A percentile compares a stretch with the other conserved stretches of the same genome.
Evolutionary conservation across 2,329 filamentous ascomycete genomes (phyloP).

Genomic region (Neopestalotiopsis sp.): DNA sequence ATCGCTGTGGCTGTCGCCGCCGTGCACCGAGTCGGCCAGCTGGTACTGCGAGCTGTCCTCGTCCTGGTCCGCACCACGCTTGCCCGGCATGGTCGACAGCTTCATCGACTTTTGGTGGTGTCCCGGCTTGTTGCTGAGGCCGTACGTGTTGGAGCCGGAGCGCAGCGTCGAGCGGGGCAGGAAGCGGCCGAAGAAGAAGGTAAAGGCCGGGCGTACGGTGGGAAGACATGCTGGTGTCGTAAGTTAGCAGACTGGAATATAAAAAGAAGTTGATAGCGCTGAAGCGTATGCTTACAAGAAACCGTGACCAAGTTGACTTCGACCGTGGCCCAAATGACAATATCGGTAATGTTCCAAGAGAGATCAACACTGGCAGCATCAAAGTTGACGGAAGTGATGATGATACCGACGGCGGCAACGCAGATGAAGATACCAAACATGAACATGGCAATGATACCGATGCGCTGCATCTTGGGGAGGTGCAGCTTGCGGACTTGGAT

Average conservation of each 20-base stretch:
- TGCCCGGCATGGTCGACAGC: slow-evolving; percentile 6
- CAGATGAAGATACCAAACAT: slow-evolving; percentile 20
- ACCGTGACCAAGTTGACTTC: slow-evolving; percentile 13
- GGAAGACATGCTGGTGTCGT: slow-evolving; percentile 9
- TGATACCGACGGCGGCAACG: slow-evolving; percentile 8
- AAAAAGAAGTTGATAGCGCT: no score
- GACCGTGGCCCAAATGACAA: slow-evolving; percentile 15
- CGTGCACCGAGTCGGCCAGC: slow-evolving; percentile 2
- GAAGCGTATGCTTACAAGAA: slow-evolving; percentile 9
- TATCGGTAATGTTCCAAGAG: slow-evolving; percentile 12
- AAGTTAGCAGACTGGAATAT: no score
- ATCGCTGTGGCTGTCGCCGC: slow-evolving; percentile 11
- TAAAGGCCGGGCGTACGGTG: slow-evolving; percentile 3
- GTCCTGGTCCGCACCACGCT: not conserved
- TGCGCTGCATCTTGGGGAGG: slow-evolving; percentile 6
- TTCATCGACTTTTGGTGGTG: slow-evolving; percentile 13
- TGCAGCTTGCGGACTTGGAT: slow-evolving; percentile 24
- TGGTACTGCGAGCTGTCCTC: slow-evolving; percentile 5
- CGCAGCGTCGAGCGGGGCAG: slow-evolving; percentile 4
- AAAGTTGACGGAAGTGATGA: slow-evolving; percentile 12
- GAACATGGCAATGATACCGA: slow-evolving; percentile 17
- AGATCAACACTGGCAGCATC: slow-evolving; percentile 6
- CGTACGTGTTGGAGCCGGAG: slow-evolving; percentile 11
- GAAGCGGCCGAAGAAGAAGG: slow-evolving; percentile 9
- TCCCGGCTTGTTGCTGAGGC: slow-evolving; percentile 6